Conservation (phyloP, 2,329 filamentous ascomycete species). For the Macrophomina tecta region DNA sequence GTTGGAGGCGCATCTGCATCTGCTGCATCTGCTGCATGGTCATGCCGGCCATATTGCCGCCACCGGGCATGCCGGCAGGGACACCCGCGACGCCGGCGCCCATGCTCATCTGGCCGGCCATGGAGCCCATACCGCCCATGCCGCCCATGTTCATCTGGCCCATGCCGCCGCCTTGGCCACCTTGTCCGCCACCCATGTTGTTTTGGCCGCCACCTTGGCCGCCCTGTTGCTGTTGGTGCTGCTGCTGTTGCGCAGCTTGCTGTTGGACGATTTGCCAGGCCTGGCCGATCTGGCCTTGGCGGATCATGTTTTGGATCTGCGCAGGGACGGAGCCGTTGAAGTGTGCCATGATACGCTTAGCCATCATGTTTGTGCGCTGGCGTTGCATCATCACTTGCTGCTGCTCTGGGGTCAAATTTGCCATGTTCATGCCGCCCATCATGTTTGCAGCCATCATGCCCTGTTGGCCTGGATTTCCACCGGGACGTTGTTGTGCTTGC, state of each 20-base stretch:
- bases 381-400: neutral
- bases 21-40: slow-evolving; percentile 34
- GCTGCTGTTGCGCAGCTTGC: slow-evolving; percentile 30
- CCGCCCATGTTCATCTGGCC: slow-evolving; percentile 29
- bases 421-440: slow-evolving; percentile 1
- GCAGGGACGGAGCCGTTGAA: slow-evolving; percentile 32
- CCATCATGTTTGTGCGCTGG: slow-evolving; percentile 35
- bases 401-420: slow-evolving; percentile 18
- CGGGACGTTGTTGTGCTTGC: slow-evolving; percentile 19
- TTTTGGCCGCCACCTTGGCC: slow-evolving; percentile 10
- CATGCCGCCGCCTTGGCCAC: slow-evolving; percentile 28
- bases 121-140: slow-evolving; percentile 14
- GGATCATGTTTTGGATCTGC: slow-evolving; percentile 41
- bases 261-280: slow-evolving; percentile 31
- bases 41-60: slow-evolving; percentile 26
- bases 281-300: slow-evolving; percentile 3
- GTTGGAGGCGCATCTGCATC: slow-evolving; percentile 34
- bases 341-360: slow-evolving; percentile 32
- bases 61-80: slow-evolving; percentile 29
- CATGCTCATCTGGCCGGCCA: slow-evolving; percentile 10
- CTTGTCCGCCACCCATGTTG: slow-evolving; percentile 28
- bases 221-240: slow-evolving; percentile 23
- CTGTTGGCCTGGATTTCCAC: slow-evolving; percentile 6
- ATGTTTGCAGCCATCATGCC: slow-evolving; percentile 23
- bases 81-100: neutral